Evolutionary conservation across 1,139 yeast genomes (phyloP).

Genomic region (Pichia sp.): DNA sequence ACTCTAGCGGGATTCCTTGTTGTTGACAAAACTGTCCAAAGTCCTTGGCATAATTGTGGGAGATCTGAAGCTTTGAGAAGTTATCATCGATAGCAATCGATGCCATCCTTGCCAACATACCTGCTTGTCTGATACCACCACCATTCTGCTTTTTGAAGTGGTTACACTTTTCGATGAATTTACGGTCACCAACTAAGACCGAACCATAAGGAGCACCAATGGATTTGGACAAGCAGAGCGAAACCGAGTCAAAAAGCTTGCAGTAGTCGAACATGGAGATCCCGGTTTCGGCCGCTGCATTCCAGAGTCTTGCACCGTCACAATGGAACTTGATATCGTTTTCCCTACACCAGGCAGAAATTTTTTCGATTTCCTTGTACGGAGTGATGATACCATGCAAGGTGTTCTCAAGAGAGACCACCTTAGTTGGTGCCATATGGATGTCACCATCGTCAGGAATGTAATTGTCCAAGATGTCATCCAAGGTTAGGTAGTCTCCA

Average conservation of each 20-base stretch:
- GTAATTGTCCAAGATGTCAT: constrained; percentile 62
- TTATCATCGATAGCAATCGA: constrained; percentile 71
- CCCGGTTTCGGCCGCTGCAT: constrained; percentile 76
- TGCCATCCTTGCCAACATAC: constrained; percentile 81
- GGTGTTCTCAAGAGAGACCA: constrained; percentile 84
- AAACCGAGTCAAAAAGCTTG: constrained; percentile 77
- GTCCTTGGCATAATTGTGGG: constrained; percentile 67
- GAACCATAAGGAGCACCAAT: constrained; percentile 96
- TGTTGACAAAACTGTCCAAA: constrained; percentile 59
- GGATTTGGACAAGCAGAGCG: constrained; percentile 85
- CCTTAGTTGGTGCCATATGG: constrained; percentile 84
- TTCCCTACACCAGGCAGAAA: constrained; percentile 65
- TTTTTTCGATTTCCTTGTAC: constrained; percentile 68
- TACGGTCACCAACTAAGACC: constrained; percentile 65
- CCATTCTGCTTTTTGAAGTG: constrained; percentile 93
- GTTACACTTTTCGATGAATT: constrained; percentile 65
- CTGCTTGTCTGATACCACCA: constrained; percentile 91
- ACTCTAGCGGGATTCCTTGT: constrained; percentile 53
- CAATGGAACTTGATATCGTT: constrained; percentile 68
- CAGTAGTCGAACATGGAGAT: constrained; percentile 70
- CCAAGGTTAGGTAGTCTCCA: constrained; percentile 72
- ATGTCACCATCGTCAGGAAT: constrained; percentile 79
- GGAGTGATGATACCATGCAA: constrained; percentile 82
- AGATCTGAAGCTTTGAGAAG: constrained; percentile 48
- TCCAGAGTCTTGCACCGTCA: constrained; percentile 97